Conservation (phyloP, 2,329 filamentous ascomycete species). For the Reticulascus tulasneorum region DNA sequence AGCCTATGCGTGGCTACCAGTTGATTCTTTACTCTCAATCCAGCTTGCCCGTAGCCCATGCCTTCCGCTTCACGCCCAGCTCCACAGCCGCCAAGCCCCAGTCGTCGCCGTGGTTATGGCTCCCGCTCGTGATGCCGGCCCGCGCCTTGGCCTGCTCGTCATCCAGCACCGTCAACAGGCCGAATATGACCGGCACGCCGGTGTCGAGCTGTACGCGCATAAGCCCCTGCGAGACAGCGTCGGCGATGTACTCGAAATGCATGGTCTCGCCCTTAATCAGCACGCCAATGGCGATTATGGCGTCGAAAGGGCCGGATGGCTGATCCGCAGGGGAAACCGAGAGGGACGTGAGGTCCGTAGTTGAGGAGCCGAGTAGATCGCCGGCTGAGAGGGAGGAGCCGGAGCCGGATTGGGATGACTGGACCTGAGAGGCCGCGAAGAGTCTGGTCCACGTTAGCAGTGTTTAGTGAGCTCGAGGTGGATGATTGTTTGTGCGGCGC, state of each 20-base stretch:
- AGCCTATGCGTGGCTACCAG: too few species aligned
- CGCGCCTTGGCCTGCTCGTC: conserved; percentile 85
- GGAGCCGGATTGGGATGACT: conserved; percentile 61
- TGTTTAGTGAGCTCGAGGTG: too few species aligned
- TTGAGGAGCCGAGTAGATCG: conserved; percentile 68
- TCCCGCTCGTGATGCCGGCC: conserved; percentile 65
- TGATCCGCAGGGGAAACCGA: conserved; percentile 34
- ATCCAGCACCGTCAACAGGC: conserved; percentile 80
- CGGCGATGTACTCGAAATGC: conserved; percentile 99
- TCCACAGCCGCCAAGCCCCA: conserved; percentile 95
- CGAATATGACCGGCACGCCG: conserved; percentile 86
- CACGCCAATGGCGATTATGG: conserved; percentile 90
- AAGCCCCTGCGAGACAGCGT: conserved; percentile 82
- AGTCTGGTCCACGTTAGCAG: too few species aligned
- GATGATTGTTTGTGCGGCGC: background rate
- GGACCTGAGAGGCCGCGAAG: conserved; percentile 81
- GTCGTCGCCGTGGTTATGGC: conserved; percentile 94
- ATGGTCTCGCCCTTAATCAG: conserved; percentile 98
- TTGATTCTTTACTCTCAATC: too few species aligned
- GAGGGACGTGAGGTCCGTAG: conserved; percentile 61
- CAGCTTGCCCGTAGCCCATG: conserved; percentile 71
- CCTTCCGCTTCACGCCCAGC: conserved; percentile 80
- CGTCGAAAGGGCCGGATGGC: conserved; percentile 72
- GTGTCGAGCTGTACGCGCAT: conserved; percentile 93
- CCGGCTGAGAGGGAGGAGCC: conserved; percentile 64